Conservation (phyloP, 2,329 filamentous ascomycete genomes). For the Phyllosticta capitalensis region DNA sequence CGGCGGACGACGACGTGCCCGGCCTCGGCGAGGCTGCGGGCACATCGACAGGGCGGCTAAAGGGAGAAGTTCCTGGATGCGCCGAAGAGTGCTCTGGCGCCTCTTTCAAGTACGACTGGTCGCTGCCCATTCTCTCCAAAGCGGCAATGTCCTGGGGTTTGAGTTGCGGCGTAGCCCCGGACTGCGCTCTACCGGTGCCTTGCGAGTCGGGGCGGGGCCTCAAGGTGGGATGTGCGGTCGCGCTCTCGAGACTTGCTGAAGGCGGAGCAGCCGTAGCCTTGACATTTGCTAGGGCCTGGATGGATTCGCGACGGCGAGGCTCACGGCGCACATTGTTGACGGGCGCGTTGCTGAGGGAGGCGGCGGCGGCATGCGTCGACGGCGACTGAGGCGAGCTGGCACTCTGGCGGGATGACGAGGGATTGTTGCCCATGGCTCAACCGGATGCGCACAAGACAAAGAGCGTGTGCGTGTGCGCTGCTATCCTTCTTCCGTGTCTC, state of each 20-base stretch:
- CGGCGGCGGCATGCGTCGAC: constrained; percentile 13
- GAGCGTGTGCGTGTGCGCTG: not conserved
- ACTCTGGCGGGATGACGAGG: constrained; percentile 21
- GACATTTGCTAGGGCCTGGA: constrained; percentile 28
- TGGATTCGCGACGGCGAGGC: constrained; percentile 30
- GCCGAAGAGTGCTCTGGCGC: not conserved
- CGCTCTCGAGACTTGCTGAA: constrained; percentile 28
- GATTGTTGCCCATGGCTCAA: constrained; percentile 27
- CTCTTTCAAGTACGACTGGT: constrained; percentile 27
- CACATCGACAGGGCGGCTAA: constrained; percentile 31
- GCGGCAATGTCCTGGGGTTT: constrained; percentile 20
- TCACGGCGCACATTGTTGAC: constrained; percentile 19
- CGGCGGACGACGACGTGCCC: constrained; percentile 17
- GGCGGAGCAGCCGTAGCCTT: constrained; percentile 30
- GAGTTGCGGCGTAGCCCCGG: constrained; percentile 12
- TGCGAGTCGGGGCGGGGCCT: constrained; percentile 19
- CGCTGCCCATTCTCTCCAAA: constrained; percentile 31
- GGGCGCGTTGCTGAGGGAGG: constrained; percentile 13
- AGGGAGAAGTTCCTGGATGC: constrained; percentile 17
- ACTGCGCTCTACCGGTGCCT: constrained; percentile 17
- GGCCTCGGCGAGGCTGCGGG: constrained; percentile 17
- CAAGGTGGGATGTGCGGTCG: constrained; percentile 17
- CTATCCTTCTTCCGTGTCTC: not conserved
- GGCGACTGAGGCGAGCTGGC: constrained; percentile 15
- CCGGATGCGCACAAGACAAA: not conserved